Percentiles rank a stretch among this genome's conserved stretches.
These are phyloP conservation scores for Aspergillus bombycis DNA, from an alignment of 2,329 filamentous ascomycete species.

Conservation along the genomic window DNA sequence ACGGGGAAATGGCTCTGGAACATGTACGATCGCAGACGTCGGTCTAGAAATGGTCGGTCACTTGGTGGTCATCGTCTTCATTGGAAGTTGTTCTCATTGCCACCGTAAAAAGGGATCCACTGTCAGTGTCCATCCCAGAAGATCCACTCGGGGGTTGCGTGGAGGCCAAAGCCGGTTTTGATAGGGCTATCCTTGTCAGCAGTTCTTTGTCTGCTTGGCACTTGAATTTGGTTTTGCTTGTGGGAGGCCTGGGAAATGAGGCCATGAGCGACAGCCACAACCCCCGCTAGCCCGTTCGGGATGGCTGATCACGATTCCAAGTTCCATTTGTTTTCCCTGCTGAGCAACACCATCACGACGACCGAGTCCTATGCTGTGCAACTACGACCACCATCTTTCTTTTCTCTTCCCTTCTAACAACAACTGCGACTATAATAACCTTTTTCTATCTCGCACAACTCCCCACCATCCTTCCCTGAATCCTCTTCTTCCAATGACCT, in stretches of 20 bases:
- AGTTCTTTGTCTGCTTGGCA: too few species aligned
- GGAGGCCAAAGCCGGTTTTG: not conserved
- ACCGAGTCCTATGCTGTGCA: too few species aligned
- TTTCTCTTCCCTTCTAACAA: not conserved
- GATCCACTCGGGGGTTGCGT: not conserved
- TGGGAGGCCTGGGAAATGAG: too few species aligned
- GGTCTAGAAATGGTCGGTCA: not conserved
- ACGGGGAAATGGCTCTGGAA: not conserved
- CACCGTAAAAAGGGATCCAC: not conserved
- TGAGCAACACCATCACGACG: too few species aligned
- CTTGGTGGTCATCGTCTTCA: not conserved
- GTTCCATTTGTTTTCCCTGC: too few species aligned
- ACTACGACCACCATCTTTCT: too few species aligned
- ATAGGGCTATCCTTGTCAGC: too few species aligned
- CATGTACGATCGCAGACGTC: not conserved
- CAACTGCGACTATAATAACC: not conserved
- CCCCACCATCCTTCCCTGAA: not conserved
- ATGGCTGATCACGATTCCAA: too few species aligned
- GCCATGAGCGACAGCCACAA: too few species aligned
- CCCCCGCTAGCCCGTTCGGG: too few species aligned
- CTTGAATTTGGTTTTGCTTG: too few species aligned
- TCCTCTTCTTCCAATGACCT: not conserved
- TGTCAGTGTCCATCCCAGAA: not conserved
- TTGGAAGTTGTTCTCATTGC: not conserved
- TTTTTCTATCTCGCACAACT: not conserved